A percentile compares a stretch with the other conserved stretches of the same genome.
phyloP scores from a whole-genome alignment of 345 rosid species.

The Pistacia atlantica region DNA sequence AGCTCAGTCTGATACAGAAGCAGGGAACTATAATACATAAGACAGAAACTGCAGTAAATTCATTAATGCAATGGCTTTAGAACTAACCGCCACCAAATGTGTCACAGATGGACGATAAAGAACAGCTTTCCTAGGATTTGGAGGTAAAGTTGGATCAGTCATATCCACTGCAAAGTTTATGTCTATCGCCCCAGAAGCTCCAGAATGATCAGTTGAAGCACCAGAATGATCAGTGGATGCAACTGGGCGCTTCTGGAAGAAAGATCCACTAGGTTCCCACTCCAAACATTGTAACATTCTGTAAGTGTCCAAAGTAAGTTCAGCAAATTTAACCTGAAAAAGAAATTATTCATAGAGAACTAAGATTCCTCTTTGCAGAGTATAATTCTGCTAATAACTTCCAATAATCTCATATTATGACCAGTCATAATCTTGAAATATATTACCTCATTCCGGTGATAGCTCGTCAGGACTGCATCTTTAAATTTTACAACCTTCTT shows the following conservation, averaged over 20 bases:
- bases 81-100: constrained; percentile 88
- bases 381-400: constrained; percentile 9
- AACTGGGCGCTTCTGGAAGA: constrained; percentile 57
- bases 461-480: constrained; percentile 84
- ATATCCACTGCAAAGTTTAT: constrained; percentile 69
- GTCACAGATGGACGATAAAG: constrained; percentile 89
- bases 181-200: constrained; percentile 81
- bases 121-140: constrained; percentile 88
- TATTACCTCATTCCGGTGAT: constrained; percentile 81
- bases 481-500: constrained; percentile 75
- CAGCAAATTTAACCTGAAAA: constrained; percentile 91
- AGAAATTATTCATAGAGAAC: constrained; percentile 16
- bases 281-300: constrained; percentile 97
- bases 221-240: constrained; percentile 75
- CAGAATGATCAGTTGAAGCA: constrained; percentile 64
- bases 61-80: constrained; percentile 16
- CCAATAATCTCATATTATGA: constrained; percentile 8
- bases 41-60: constrained; percentile 17
- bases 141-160: constrained; percentile 75
- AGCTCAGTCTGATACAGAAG: constrained; percentile 5
- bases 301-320: constrained; percentile 82
- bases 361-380: background rate
- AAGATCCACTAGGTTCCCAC: constrained; percentile 91
- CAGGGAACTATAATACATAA: constrained; percentile 6
- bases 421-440: background rate